phyloP scores from a whole-genome alignment of 768 basidiomycete species.

The Coprinopsis sp. region DNA sequence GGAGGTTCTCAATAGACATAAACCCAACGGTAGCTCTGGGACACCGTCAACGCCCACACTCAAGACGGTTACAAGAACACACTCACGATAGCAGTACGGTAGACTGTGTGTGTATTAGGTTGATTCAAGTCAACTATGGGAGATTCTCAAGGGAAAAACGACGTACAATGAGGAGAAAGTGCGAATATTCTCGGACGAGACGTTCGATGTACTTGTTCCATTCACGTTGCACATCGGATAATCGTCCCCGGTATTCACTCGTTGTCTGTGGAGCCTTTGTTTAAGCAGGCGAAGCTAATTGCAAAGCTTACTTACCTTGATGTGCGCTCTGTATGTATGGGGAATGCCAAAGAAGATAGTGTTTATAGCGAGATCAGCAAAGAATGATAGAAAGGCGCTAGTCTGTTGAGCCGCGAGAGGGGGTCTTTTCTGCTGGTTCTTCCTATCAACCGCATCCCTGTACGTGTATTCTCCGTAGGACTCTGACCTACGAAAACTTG shows the following conservation, averaged over 20 bases:
- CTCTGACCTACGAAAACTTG: slow-evolving; percentile 44
- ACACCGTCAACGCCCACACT: not conserved
- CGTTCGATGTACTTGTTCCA: slow-evolving; percentile 49
- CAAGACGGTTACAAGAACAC: not conserved
- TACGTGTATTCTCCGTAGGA: slow-evolving; percentile 39
- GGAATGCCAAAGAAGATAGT: slow-evolving; percentile 50
- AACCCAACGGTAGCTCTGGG: slow-evolving; percentile 47
- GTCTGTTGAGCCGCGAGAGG: slow-evolving; percentile 12
- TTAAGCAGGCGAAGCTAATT: too few species aligned
- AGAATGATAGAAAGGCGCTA: slow-evolving; percentile 20
- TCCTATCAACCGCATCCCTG: slow-evolving; percentile 22
- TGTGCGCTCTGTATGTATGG: slow-evolving; percentile 44
- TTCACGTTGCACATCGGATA: slow-evolving; percentile 41
- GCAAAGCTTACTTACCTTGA: slow-evolving; percentile 37
- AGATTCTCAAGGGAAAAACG: not conserved
- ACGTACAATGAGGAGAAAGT: slow-evolving; percentile 52
- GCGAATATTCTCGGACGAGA: slow-evolving; percentile 50
- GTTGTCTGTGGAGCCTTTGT: slow-evolving; percentile 23
- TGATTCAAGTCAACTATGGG: not conserved
- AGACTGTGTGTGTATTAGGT: slow-evolving; percentile 27
- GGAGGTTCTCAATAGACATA: slow-evolving; percentile 39
- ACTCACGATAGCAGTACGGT: slow-evolving; percentile 52
- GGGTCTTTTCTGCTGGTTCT: slow-evolving; percentile 10
- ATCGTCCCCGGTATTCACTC: slow-evolving; percentile 45
- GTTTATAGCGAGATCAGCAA: slow-evolving; percentile 36